A percentile compares a stretch with the other conserved stretches of the same genome.
phyloP scores from a whole-genome alignment of 1,139 yeast genomes.

The Yamadazyma aaseri region DNA sequence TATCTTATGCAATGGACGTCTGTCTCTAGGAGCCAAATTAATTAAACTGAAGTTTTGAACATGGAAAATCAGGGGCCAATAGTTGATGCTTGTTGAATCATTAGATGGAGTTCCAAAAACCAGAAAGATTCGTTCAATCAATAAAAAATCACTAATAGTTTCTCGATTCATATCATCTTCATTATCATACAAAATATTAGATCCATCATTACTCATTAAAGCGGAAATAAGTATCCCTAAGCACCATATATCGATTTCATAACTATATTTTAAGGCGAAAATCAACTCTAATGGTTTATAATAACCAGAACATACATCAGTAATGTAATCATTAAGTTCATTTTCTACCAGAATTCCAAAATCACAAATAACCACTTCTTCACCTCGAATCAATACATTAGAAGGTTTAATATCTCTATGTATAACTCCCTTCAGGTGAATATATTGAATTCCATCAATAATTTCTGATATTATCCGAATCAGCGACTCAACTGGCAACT shows the following conservation, averaged over 20 bases:
- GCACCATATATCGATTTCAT: slow-evolving; percentile 79
- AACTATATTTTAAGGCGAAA: slow-evolving; percentile 62
- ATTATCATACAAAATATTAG: slow-evolving; percentile 38
- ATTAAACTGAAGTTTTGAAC: slow-evolving; percentile 34
- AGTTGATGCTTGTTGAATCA: slow-evolving; percentile 40
- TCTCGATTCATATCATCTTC: slow-evolving; percentile 28
- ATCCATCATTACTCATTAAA: slow-evolving; percentile 49
- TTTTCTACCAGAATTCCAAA: slow-evolving; percentile 68
- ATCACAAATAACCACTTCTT: slow-evolving; percentile 59
- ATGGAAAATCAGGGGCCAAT: slow-evolving; percentile 38
- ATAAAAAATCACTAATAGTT: slow-evolving; percentile 58
- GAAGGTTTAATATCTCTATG: slow-evolving; percentile 88
- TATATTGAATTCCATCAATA: slow-evolving; percentile 21
- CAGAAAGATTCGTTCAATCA: slow-evolving; percentile 60
- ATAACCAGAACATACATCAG: slow-evolving; percentile 72
- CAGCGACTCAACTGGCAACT: slow-evolving; percentile 16
- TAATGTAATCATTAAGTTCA: slow-evolving; percentile 39
- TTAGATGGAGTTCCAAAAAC: slow-evolving; percentile 68
- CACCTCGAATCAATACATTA: slow-evolving; percentile 52
- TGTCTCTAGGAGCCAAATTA: slow-evolving; percentile 19
- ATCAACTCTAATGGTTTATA: slow-evolving; percentile 86
- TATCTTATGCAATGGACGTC: slow-evolving; percentile 15
- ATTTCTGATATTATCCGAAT: slow-evolving; percentile 20
- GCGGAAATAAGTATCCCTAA: slow-evolving; percentile 67
- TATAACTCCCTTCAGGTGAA: slow-evolving; percentile 57